Conservation (phyloP, 2,329 filamentous ascomycete species). For the Aspergillus clavatus region DNA sequence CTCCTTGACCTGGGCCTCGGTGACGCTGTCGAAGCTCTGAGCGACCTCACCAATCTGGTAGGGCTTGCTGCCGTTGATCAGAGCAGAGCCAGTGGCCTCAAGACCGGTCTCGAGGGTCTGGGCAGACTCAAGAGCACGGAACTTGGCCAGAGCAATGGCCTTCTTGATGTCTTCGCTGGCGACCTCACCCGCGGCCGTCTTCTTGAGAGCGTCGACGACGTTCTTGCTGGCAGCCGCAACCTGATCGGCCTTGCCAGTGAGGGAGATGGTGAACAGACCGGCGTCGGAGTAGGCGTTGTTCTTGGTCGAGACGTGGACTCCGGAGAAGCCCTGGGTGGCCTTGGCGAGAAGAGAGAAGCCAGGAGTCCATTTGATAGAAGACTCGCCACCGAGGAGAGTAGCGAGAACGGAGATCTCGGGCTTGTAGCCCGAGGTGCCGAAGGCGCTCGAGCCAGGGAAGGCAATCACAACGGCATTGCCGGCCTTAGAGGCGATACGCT, state of each 20-base stretch:
- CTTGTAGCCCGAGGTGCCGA: conserved; percentile 68
- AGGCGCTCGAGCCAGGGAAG: conserved; percentile 83
- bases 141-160: conserved; percentile 89
- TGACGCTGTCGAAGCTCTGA: conserved; percentile 74
- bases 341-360: conserved; percentile 90
- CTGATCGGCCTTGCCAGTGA: conserved; percentile 68
- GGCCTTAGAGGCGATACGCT: conserved; percentile 70
- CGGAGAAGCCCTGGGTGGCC: conserved; percentile 62
- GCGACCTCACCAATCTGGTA: conserved; percentile 78
- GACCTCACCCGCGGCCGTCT: conserved; percentile 68
- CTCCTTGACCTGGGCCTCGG: conserved; percentile 75
- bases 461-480: conserved; percentile 84
- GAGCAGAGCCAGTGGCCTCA: conserved; percentile 75
- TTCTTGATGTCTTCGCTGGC: conserved; percentile 84
- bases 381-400: conserved; percentile 82
- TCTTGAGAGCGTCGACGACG: conserved; percentile 76
- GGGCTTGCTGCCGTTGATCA: conserved; percentile 74
- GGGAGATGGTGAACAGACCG: conserved; percentile 77
- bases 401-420: conserved; percentile 84
- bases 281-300: conserved; percentile 90
- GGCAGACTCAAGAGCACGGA: conserved; percentile 76
- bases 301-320: conserved; percentile 65
- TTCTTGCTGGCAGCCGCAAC: conserved; percentile 70
- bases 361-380: conserved; percentile 89
- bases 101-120: conserved; percentile 74